These are phyloP conservation scores for Globisporangium uncinulatum DNA, from an alignment of 352 stramenopile genomes.

Conservation along the genomic window DNA sequence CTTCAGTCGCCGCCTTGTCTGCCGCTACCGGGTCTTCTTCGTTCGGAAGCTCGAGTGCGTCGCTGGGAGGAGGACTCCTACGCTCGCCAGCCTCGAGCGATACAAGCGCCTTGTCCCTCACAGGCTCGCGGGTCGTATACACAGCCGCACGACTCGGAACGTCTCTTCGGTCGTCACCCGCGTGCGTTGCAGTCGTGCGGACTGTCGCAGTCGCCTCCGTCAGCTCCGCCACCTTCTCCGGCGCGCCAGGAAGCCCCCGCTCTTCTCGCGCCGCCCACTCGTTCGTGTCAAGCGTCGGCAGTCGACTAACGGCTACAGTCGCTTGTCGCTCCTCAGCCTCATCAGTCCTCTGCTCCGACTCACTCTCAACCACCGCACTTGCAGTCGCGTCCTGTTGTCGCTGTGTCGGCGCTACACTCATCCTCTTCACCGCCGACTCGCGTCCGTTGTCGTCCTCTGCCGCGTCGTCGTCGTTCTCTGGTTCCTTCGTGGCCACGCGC, in stretches of 20 bases:
- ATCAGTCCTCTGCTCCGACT: background rate
- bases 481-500: background rate
- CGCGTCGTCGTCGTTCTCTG: background rate
- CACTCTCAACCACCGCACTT: too few relatives aligned
- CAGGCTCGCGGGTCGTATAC: background rate
- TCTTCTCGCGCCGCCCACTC: background rate
- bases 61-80: background rate
- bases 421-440: background rate
- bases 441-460: background rate
- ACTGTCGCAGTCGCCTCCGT: too few relatives aligned
- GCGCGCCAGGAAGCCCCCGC: too few relatives aligned
- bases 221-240: too few relatives aligned
- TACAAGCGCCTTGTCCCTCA: background rate
- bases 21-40: background rate
- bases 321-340: background rate
- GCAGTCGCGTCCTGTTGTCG: background rate
- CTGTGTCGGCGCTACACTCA: background rate
- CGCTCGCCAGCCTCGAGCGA: background rate
- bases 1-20: background rate
- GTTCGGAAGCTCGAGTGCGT: too few relatives aligned
- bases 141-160: background rate
- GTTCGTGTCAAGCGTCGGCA: background rate
- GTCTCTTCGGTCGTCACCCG: background rate
- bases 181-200: too few relatives aligned
- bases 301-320: background rate